phyloP scores from a whole-genome alignment of 2,329 filamentous ascomycete species.

The Lasiodiplodia sp. region DNA sequence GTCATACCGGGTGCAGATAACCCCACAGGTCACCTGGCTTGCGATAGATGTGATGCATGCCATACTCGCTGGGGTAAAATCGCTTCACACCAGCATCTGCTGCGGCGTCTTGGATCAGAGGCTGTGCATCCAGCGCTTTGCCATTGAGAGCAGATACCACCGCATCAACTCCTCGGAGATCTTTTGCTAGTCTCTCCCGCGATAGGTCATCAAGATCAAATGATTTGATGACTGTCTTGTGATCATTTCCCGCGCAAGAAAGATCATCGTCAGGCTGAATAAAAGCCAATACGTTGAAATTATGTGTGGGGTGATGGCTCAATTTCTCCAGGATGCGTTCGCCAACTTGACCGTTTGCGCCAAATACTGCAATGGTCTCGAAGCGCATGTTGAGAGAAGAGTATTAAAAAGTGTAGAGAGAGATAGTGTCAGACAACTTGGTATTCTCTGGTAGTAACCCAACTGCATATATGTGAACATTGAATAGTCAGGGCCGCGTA shows the following conservation, averaged over 20 bases:
- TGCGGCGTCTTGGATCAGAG: constrained; percentile 38
- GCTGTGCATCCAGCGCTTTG: constrained; percentile 34
- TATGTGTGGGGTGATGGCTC: constrained; percentile 12
- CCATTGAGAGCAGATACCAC: constrained; percentile 39
- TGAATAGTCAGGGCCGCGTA: not conserved
- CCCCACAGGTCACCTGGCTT: constrained; percentile 34
- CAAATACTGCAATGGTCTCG: constrained; percentile 31
- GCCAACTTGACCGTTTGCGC: constrained; percentile 34
- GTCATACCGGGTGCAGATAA: constrained; percentile 35
- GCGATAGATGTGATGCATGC: constrained; percentile 38
- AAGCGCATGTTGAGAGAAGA: constrained; percentile 20
- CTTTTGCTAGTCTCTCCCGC: constrained; percentile 30
- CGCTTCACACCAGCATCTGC: constrained; percentile 38
- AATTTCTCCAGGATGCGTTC: constrained; percentile 31
- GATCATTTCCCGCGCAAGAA: constrained; percentile 1
- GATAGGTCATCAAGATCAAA: constrained; percentile 34
- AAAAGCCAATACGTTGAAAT: constrained; percentile 33
- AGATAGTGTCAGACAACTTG: not conserved
- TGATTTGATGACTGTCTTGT: constrained; percentile 24
- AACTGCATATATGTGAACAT: too few species aligned
- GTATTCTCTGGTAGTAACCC: not conserved
- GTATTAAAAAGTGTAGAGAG: not conserved
- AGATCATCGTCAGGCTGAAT: constrained; percentile 27
- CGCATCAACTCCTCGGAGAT: constrained; percentile 35
- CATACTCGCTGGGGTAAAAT: constrained; percentile 40